Evolutionary conservation across 75 land plant genomes (phyloP).

Genomic region (Cunninghamia lanceolata): DNA sequence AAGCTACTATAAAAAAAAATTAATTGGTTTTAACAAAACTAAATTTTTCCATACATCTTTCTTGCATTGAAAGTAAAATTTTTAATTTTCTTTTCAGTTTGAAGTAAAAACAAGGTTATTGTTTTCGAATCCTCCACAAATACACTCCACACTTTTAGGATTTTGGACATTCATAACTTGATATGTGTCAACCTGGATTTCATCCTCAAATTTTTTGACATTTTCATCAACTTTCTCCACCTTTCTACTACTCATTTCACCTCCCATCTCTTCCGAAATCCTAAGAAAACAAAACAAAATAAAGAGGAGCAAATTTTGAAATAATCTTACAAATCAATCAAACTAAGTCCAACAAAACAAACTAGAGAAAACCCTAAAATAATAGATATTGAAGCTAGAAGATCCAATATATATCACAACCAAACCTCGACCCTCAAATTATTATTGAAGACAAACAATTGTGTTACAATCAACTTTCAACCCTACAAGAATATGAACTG

Average conservation of each 20-base stretch:
- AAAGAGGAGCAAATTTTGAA: no score
- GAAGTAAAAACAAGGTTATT: conserved; percentile 64
- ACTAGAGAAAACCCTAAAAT: no score
- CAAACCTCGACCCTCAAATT: no score
- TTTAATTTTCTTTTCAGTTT: conserved; percentile 72
- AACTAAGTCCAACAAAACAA: no score
- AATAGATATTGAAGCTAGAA: no score
- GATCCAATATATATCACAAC: no score
- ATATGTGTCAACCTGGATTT: conserved; percentile 46
- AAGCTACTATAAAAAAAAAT: conserved; percentile 72
- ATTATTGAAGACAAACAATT: no score
- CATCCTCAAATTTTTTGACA: conserved; percentile 53
- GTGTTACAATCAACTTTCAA: no score
- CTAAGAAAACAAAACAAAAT: no score
- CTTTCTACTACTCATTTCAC: conserved; percentile 19
- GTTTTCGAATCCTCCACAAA: conserved; percentile 71
- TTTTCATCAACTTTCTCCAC: conserved; percentile 12
- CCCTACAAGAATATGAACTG: no score
- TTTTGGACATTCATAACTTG: conserved; percentile 53
- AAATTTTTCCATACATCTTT: conserved; percentile 74
- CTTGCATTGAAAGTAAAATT: conserved; percentile 61
- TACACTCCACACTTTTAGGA: conserved; percentile 17
- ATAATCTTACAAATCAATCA: no score
- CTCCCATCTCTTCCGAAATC: conserved; percentile 26
- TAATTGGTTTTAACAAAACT: conserved; percentile 51